Conservation (phyloP, 1,284 basidiomycete species). For the Leucoagaricus sp. region DNA sequence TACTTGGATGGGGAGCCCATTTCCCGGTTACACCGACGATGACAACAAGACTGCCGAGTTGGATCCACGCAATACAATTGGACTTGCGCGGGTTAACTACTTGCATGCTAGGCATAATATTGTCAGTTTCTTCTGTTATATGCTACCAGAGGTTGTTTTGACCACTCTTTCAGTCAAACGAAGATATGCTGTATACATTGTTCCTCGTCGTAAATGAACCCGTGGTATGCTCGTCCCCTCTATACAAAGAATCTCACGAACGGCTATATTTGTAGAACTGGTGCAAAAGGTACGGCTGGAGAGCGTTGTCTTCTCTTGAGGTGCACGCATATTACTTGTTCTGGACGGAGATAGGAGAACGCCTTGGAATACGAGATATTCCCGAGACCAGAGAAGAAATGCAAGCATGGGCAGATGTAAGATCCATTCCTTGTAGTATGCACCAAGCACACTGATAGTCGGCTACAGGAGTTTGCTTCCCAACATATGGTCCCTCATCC, state of each 20-base stretch:
- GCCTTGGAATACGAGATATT: conserved; percentile 45
- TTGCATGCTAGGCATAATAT: conserved; percentile 47
- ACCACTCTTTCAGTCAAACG: conserved; percentile 26
- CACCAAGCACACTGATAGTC: not conserved
- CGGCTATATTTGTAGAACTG: conserved; percentile 18
- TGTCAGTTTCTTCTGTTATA: conserved; percentile 27
- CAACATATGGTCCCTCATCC: conserved; percentile 39
- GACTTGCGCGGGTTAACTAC: conserved; percentile 47
- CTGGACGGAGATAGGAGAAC: conserved; percentile 42
- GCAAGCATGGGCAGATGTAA: conserved; percentile 34
- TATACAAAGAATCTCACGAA: not conserved
- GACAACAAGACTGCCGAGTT: conserved; percentile 22
- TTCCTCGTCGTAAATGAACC: conserved; percentile 31
- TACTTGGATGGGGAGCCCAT: conserved; percentile 38
- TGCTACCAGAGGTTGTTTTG: not conserved
- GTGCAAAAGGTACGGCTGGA: conserved; percentile 24
- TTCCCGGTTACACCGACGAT: conserved; percentile 32
- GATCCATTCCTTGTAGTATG: conserved; percentile 12
- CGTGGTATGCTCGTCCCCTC: conserved; percentile 19
- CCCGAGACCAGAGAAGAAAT: conserved; percentile 39
- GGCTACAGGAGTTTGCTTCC: conserved; percentile 38
- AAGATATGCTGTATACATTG: conserved; percentile 33
- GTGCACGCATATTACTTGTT: conserved; percentile 36
- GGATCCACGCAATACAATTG: conserved; percentile 45
- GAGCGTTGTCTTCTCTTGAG: conserved; percentile 21